Conservation (phyloP, 2,329 filamentous ascomycete species). For the Fusarium oxysporum region DNA sequence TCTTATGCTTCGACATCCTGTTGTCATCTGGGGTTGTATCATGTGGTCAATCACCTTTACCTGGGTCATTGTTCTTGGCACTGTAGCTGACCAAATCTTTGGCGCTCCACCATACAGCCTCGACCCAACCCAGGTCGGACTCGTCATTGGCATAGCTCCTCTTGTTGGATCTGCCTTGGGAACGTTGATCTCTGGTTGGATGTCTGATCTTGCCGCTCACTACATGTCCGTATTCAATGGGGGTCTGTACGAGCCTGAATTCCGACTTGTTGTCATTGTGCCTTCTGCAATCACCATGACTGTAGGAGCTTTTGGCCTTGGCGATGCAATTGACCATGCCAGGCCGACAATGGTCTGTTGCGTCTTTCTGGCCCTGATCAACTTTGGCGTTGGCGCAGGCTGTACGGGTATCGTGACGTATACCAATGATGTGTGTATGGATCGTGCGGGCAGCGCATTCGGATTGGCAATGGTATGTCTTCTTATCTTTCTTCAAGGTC, state of each 20-base stretch:
- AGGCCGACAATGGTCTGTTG: background rate
- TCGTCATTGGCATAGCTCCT: background rate
- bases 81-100: background rate
- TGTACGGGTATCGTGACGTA: conserved; percentile 5
- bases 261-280: background rate
- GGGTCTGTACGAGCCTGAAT: background rate
- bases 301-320: background rate
- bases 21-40: background rate
- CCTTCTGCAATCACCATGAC: background rate
- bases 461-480: conserved; percentile 1
- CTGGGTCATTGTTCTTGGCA: background rate
- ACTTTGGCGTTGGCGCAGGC: background rate
- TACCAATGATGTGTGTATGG: background rate
- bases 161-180: background rate
- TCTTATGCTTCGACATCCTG: background rate
- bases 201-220: background rate
- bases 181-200: background rate
- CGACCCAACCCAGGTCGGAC: background rate
- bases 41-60: conserved; percentile 14
- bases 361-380: background rate
- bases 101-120: conserved; percentile 3
- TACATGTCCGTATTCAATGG: background rate
- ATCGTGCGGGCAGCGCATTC: background rate
- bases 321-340: background rate
- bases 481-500: too few relatives aligned